phyloP scores from a whole-genome alignment of 1,284 basidiomycete species.

The Ganoderma sinense region DNA sequence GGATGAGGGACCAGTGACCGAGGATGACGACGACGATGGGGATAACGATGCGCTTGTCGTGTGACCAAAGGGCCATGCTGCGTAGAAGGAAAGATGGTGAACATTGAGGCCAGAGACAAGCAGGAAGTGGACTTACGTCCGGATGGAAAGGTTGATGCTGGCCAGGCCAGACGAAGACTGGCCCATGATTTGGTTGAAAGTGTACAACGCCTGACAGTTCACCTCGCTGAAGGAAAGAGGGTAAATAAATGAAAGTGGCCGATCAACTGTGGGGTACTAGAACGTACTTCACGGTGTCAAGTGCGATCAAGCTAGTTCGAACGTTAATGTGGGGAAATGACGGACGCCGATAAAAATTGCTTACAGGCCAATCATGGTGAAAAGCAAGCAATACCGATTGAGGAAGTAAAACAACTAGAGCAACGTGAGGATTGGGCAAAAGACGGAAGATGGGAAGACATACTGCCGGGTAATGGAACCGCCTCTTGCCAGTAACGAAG shows the following conservation, averaged over 20 bases:
- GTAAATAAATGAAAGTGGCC: not conserved
- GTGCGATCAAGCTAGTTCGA: slow-evolving; percentile 57
- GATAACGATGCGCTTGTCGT: slow-evolving; percentile 61
- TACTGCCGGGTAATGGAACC: slow-evolving; percentile 55
- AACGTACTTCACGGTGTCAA: slow-evolving; percentile 60
- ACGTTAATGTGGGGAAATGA: not conserved
- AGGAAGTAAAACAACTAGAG: slow-evolving; percentile 75
- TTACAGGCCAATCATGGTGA: slow-evolving; percentile 75
- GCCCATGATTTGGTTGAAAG: slow-evolving; percentile 74
- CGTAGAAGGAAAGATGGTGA: slow-evolving; percentile 17
- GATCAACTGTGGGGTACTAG: not conserved
- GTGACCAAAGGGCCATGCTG: slow-evolving; percentile 77
- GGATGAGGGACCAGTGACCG: slow-evolving; percentile 78
- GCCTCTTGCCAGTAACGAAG: slow-evolving; percentile 65
- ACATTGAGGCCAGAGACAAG: not conserved
- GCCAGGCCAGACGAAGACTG: slow-evolving; percentile 78
- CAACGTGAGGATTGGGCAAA: not conserved
- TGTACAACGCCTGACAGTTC: slow-evolving; percentile 74
- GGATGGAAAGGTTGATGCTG: slow-evolving; percentile 80
- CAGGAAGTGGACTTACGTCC: slow-evolving; percentile 59
- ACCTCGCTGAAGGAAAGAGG: slow-evolving; percentile 50
- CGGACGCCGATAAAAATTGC: slow-evolving; percentile 9
- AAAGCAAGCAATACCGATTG: slow-evolving; percentile 72
- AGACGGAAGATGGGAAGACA: not conserved
- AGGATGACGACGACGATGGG: slow-evolving; percentile 67